These are phyloP conservation scores for Sporothrix variecibatus DNA, from an alignment of 2,329 filamentous ascomycete genomes.

Conservation along the genomic window DNA sequence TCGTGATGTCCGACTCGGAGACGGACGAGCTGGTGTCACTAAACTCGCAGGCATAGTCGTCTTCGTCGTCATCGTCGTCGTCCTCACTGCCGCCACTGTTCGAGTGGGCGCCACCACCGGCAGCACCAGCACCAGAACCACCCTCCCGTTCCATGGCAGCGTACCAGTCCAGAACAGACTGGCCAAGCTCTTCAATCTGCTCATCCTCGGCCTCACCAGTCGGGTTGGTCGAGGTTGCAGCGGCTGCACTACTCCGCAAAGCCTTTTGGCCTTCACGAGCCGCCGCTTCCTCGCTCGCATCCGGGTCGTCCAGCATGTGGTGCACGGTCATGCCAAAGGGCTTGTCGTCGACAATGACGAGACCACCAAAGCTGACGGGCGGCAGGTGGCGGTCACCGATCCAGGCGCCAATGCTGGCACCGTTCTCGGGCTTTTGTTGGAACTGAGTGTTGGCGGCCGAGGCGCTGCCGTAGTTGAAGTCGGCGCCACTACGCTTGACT, in stretches of 20 bases:
- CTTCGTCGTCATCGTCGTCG: conserved; percentile 38
- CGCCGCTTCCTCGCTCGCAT: conserved; percentile 38
- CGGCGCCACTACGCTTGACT: conserved; percentile 1
- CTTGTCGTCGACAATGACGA: conserved; percentile 80
- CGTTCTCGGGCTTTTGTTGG: conserved; percentile 76
- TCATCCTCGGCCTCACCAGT: conserved; percentile 34
- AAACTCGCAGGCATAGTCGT: conserved; percentile 62
- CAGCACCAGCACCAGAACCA: conserved; percentile 35
- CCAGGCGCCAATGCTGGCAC: conserved; percentile 91
- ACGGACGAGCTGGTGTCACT: conserved; percentile 60
- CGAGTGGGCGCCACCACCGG: conserved; percentile 43
- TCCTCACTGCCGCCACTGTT: conserved; percentile 35
- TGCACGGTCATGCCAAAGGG: conserved; percentile 95
- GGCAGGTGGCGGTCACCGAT: conserved; percentile 82
- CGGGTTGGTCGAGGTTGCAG: conserved; percentile 30
- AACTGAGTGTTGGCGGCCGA: conserved; percentile 69
- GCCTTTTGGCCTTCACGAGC: conserved; percentile 25
- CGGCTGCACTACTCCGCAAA: conserved; percentile 35
- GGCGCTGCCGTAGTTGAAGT: conserved; percentile 37
- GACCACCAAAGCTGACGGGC: conserved; percentile 86
- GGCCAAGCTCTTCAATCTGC: conserved; percentile 37
- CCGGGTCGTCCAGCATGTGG: conserved; percentile 83
- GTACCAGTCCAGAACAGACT: conserved; percentile 46
- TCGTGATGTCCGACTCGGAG: conserved; percentile 55
- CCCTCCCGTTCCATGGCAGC: conserved; percentile 42